Evolutionary conservation across 2,329 filamentous ascomycete species (phyloP), one percentile per base, ranked within the genome.

Genomic region (Aspergillus nomiae): DNA sequence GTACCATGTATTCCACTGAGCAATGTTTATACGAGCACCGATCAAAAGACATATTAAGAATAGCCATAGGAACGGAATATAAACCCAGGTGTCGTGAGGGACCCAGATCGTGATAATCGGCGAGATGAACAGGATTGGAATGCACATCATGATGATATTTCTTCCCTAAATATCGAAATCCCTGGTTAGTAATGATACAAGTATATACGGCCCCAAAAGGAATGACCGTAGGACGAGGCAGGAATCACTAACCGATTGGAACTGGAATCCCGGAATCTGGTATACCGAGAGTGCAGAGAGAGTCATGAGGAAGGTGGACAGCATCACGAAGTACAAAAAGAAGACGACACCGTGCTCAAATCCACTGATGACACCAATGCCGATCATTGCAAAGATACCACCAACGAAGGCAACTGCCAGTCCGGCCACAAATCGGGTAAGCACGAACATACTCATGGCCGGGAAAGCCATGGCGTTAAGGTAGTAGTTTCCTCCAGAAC

Each of bases 401-500:
- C 81, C 83, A 9, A 83, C 83, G 50, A 86, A 70, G 3, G 80
- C 81, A 61, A 84, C 81, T 4, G 82, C 81, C 48, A 84, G 76
- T 34, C 83, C 82, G 16, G 81, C 81, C 59, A 84, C 78, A 19
- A 84, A 70, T 19, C 83, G 77, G 12, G 82, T 84, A 21, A 85
- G 74, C 12, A 85, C 80, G 63, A 85, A 85, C 81, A 85, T 84
- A 64, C 84, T 85, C 56, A 83, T 82, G 3, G 83, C 83, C 1
- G 83, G 81, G 64, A 85, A 86, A 2, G 84, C 83, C 82, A 85
- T 84, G 0, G 82, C 83, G 45, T 82, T 78, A 5, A 89, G 80
- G 65, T 89, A 89, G 72, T 88, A 89, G 36, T 84, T 85, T 2
- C 87, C 87, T 30, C 85, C 85, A 59, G 85, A 86, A 8, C 85